Evolutionary conservation across 2,329 filamentous ascomycete genomes (phyloP).

Genomic region (Dichotomopilus funicola): DNA sequence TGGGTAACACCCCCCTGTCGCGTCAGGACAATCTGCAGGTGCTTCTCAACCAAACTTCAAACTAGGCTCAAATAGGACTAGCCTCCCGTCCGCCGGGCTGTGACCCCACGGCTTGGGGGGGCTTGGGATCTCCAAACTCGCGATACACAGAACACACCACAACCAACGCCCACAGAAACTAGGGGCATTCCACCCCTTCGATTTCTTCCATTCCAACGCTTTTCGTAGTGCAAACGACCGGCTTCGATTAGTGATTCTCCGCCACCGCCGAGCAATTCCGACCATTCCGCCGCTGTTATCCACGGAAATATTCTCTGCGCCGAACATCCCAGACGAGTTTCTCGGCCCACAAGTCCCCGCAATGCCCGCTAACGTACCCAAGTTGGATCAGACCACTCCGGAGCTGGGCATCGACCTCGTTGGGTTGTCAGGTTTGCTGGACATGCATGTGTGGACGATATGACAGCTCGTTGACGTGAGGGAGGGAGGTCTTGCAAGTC

Average conservation of each 20-base stretch:
- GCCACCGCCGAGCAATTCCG: neutral
- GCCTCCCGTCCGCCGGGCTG: constrained; percentile 6
- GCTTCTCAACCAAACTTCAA: constrained; percentile 24
- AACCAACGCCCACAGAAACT: neutral
- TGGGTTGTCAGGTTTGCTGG: too few relatives aligned
- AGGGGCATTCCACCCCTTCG: neutral
- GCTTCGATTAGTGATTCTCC: neutral
- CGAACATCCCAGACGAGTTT: too few relatives aligned
- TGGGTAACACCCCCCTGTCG: constrained; percentile 15
- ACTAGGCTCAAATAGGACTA: constrained; percentile 17
- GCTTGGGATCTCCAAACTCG: constrained; percentile 11
- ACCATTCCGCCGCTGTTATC: too few relatives aligned
- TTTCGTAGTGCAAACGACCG: neutral
- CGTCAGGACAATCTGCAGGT: constrained; percentile 13
- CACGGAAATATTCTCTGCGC: too few relatives aligned
- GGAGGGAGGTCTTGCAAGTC: too few relatives aligned
- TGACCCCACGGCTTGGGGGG: constrained; percentile 17
- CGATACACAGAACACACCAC: constrained; percentile 10
- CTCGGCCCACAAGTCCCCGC: too few relatives aligned
- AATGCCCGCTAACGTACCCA: too few relatives aligned
- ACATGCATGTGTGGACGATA: too few relatives aligned
- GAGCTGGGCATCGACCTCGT: too few relatives aligned
- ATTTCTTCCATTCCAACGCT: too few relatives aligned
- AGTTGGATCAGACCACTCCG: too few relatives aligned
- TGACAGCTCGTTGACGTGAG: too few relatives aligned